Evolutionary conservation across 768 basidiomycete genomes (phyloP).

Genomic region (Naganishia friedmannii): DNA sequence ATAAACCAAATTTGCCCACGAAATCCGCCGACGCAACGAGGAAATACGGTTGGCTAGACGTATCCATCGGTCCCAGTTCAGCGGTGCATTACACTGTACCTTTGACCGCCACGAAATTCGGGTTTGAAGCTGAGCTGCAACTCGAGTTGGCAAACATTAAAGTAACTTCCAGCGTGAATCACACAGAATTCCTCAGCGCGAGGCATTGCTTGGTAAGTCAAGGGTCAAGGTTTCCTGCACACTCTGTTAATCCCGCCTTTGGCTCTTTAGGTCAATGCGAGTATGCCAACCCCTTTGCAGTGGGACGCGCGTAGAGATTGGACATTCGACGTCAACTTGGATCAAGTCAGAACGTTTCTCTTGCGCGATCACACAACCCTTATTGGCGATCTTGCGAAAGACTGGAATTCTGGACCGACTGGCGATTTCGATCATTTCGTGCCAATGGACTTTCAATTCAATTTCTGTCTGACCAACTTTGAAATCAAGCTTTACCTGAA

Average conservation of each 20-base stretch:
- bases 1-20: constrained; percentile 57
- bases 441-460: constrained; percentile 72
- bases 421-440: constrained; percentile 77
- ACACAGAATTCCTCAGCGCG: constrained; percentile 71
- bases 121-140: constrained; percentile 76
- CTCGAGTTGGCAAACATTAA: constrained; percentile 75
- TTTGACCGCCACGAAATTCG: constrained; percentile 68
- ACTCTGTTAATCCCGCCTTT: constrained; percentile 14
- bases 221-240: constrained; percentile 27
- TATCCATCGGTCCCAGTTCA: constrained; percentile 74
- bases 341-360: constrained; percentile 70
- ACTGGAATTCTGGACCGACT: constrained; percentile 82
- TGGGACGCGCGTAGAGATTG: constrained; percentile 82
- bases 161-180: constrained; percentile 81
- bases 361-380: constrained; percentile 92
- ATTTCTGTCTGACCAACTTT: constrained; percentile 71
- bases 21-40: constrained; percentile 57
- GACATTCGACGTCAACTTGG: constrained; percentile 69
- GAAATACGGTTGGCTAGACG: constrained; percentile 64
- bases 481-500: constrained; percentile 79
- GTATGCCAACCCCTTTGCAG: constrained; percentile 70
- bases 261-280: constrained; percentile 39
- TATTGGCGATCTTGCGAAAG: constrained; percentile 85
- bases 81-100: constrained; percentile 81
- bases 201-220: constrained; percentile 70